Base-by-base conservation (phyloP, 371 early-diverging fungal species). In the Polyrhizophydium stewartii region DNA sequence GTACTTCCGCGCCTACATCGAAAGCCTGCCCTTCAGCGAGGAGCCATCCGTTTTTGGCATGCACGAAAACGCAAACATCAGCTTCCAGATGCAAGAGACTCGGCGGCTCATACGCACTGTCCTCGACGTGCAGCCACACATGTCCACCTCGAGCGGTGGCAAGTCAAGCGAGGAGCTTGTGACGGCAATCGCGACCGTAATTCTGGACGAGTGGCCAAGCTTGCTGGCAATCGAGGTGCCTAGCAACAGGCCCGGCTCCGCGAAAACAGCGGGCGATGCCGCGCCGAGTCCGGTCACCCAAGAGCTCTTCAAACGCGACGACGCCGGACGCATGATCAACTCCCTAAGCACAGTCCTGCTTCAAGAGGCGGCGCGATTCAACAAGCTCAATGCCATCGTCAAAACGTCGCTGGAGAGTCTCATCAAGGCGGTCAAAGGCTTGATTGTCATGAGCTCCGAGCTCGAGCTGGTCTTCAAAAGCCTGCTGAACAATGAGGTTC, bases 31-130 rank as follows among this genome's bases (percentile, higher is more conserved):
- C 19, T 78, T 71, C 38, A 69, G 70, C 12, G 83, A 82, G 62
- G 83, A 82, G 47, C 83, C 83, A 1, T 76, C 78, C 0, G 73
- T 80, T 1, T 80, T 82, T 67, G 83, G 83, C 3, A 82, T 82
- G 83, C 80, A 82, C 63, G 80, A 80, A 61, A 82, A 82, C 61
- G 83, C 83, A 1, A 78, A 82, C 47, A 82, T 82, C 65, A 78
- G 78, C 60, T 82, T 60, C 69, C 80, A 80, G 55, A 21, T 82
- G n/a, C 79, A 80, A 63, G 83, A 82, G 59, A 75, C 79, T 0
- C 59, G 76, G 19, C 62, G 79, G 38, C 49, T 80, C n/a, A 52
- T 82, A 21, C 56, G 69, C 33, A 72, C 79, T 2, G 65, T 82
- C 24, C 56, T 80, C 49, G 80, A 80, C 38, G 78, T 82, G 2